A percentile compares a stretch with the other conserved stretches of the same genome.
These are phyloP conservation scores for Flaveria ramosissima DNA, from an alignment of 129 eudicot genomes.

Conservation along the genomic window DNA sequence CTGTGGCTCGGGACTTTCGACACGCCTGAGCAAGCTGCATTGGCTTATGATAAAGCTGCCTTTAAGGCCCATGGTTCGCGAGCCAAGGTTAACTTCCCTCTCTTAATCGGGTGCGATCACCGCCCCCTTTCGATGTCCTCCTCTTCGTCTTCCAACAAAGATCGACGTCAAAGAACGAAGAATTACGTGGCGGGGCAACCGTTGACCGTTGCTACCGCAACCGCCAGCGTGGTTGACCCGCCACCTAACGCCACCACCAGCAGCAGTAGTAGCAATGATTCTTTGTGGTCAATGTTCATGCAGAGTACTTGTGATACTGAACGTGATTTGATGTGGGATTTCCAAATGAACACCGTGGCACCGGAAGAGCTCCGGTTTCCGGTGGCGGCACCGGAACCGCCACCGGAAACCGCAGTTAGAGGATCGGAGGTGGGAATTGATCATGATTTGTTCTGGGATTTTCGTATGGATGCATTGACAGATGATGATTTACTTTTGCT, in stretches of 20 bases:
- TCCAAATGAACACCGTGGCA: conserved; percentile 13
- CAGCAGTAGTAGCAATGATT: conserved; percentile 9
- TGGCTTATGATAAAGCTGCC: conserved; percentile 43
- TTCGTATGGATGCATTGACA: conserved; percentile 39
- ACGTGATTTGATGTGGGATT: conserved; percentile 32
- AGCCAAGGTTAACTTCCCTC: conserved; percentile 43
- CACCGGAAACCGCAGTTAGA: background rate
- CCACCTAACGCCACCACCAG: conserved; percentile 12
- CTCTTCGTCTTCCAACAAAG: conserved; percentile 27
- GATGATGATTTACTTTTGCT: conserved; percentile 38
- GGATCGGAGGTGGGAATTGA: conserved; percentile 29
- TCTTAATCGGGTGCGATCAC: conserved; percentile 28
- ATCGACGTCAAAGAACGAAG: background rate
- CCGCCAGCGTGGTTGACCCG: background rate
- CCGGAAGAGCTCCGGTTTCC: conserved; percentile 26
- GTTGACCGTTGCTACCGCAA: too few species aligned
- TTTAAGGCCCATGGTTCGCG: conserved; percentile 44
- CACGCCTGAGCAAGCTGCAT: conserved; percentile 43
- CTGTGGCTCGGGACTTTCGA: conserved; percentile 45
- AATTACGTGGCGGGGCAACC: background rate
- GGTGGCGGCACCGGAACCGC: conserved; percentile 25
- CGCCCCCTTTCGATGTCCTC: conserved; percentile 12
- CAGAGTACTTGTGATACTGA: conserved; percentile 9
- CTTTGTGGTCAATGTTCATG: conserved; percentile 34
- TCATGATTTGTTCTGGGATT: conserved; percentile 40